Evolutionary conservation across 1,284 basidiomycete genomes (phyloP), one percentile per base, ranked within the genome.

Genomic region (Trametes pubescens): DNA sequence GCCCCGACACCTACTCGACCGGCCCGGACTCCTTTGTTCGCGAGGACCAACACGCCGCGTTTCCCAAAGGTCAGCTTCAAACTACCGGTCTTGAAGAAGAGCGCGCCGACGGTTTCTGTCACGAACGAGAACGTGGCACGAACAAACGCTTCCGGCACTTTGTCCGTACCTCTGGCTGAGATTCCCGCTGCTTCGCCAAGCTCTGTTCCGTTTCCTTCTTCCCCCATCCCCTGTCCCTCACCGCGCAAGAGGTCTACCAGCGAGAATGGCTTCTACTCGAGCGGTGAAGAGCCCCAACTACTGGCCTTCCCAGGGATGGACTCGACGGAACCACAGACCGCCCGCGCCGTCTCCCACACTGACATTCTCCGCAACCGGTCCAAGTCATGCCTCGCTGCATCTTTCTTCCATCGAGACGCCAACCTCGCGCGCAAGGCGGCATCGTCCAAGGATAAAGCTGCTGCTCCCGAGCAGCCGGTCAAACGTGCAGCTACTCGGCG

Each of bases 171-270:
- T 21, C 40, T 69, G 22, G 49, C 68, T 3, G 65, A 64, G 43
- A 55, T 61, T 7, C 8, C 29, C 4, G 18, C n/a, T 34, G 29
- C 64, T 4, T 35, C 62, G 4, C 58, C 62, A 10, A 73, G 62
- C 52, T 67, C 64, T 24, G 68, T 76, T 37, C 72, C 74, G 22
- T 76, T 76, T 57, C 74, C 74, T 10, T 74, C 73, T 35, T 67
- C 71, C 10, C 73, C 74, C 22, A 73, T 74, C 34, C 66, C 69
- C 18, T 72, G 69, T 24, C 69, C 72, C 2, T 55, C 67, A 2
- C 60, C 53, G 8, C 58, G 67, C 29, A 65, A 68, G 59, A 51
- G 67, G 22, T 60, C 62, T 13, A 43, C 55, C 21, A 68, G 67
- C 64, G 67, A 68, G 21, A 57, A 64, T 10, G 51, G 53, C 8